These are phyloP conservation scores for Trypethelium eluteriae DNA, from an alignment of 495 filamentous ascomycete genomes.

Conservation along the genomic window DNA sequence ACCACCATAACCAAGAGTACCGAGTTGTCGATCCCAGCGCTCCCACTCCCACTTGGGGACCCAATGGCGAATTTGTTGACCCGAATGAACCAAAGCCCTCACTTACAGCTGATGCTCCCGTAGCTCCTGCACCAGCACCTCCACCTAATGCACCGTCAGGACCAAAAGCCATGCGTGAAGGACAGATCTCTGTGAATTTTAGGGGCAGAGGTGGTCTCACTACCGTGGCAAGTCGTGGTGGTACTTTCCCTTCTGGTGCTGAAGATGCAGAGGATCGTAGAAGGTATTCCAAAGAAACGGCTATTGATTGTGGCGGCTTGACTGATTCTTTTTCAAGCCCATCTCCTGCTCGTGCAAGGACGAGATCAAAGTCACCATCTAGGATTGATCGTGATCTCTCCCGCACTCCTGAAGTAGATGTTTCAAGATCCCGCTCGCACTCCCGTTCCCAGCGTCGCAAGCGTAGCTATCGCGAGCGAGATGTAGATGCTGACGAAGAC, in stretches of 20 bases:
- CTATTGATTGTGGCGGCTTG: not conserved
- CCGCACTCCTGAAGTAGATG: slow-evolving; percentile 12
- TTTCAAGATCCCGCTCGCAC: slow-evolving; percentile 12
- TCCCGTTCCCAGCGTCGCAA: slow-evolving; percentile 17
- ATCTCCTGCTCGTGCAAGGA: slow-evolving; percentile 8
- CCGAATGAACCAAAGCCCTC: slow-evolving; percentile 2
- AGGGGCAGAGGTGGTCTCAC: slow-evolving; percentile 34
- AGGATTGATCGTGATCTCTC: not conserved
- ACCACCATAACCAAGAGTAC: slow-evolving; percentile 37
- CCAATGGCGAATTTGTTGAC: slow-evolving; percentile 15
- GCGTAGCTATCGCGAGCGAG: slow-evolving; percentile 18
- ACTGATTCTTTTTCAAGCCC: slow-evolving; percentile 1
- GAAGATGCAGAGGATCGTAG: not conserved
- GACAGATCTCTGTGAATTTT: slow-evolving; percentile 67
- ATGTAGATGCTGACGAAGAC: slow-evolving; percentile 36
- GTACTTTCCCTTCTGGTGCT: not conserved
- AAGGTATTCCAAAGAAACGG: not conserved
- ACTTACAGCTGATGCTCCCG: slow-evolving; percentile 1
- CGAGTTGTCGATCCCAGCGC: slow-evolving; percentile 15
- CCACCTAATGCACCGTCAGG: slow-evolving; percentile 64
- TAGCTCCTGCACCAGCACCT: slow-evolving; percentile 19
- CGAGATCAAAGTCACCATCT: not conserved
- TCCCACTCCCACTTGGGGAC: slow-evolving; percentile 9
- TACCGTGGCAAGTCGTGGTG: slow-evolving; percentile 15
- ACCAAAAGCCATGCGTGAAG: slow-evolving; percentile 87